Conservation (phyloP, 2,329 filamentous ascomycete genomes). For the Aspergillus costaricaensis region DNA sequence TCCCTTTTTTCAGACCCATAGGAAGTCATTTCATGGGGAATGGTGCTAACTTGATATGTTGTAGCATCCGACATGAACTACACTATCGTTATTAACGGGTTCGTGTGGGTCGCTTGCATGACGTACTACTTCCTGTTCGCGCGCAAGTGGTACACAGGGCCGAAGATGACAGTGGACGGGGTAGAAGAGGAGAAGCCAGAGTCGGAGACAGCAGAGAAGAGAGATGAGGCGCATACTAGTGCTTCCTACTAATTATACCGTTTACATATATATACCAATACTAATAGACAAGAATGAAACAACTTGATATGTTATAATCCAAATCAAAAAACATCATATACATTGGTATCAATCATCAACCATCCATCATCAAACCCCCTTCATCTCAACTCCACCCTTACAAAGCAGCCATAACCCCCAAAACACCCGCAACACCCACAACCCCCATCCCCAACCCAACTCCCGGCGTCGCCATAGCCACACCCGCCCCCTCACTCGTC, state of each 20-base stretch:
- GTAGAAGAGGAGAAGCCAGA: not conserved
- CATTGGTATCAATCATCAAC: not conserved
- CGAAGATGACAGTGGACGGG: constrained; percentile 56
- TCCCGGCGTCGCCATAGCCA: constrained; percentile 17
- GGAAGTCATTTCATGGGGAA: not conserved
- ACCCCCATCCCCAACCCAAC: constrained; percentile 11
- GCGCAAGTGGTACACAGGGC: constrained; percentile 63
- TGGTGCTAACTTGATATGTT: not conserved
- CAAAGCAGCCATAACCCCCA: constrained; percentile 35
- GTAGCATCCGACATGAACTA: constrained; percentile 61
- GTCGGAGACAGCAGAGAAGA: not conserved
- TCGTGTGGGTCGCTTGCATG: constrained; percentile 60
- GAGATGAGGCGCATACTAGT: not conserved
- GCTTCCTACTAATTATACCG: too few species aligned
- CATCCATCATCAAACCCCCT: not conserved
- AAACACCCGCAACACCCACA: constrained; percentile 31
- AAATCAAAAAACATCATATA: not conserved
- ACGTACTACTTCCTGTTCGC: constrained; percentile 60
- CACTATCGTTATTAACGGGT: constrained; percentile 62
- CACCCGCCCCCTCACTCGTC: constrained; percentile 22
- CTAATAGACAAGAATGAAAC: too few species aligned
- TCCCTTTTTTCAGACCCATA: too few species aligned
- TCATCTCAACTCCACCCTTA: constrained; percentile 14
- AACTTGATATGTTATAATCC: not conserved
- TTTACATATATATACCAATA: too few species aligned